These are phyloP conservation scores for Lotmaria passim DNA, from an alignment of 208 protist species.

Conservation along the genomic window DNA sequence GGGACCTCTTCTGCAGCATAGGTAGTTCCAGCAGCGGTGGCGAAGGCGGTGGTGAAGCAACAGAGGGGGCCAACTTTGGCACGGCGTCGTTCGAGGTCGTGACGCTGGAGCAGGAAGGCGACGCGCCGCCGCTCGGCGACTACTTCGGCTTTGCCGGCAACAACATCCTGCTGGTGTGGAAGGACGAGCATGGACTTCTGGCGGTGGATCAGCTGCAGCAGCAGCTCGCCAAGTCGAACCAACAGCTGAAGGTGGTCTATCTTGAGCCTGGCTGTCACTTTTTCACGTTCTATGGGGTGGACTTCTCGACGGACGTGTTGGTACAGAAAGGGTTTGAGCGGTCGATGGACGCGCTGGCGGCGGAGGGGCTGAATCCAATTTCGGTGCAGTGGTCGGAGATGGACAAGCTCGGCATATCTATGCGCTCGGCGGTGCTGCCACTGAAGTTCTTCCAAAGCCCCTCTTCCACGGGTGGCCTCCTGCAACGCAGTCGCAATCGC, in stretches of 20 bases:
- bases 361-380: constrained; percentile 88
- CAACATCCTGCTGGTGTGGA: constrained; percentile 87
- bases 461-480: constrained; percentile 45
- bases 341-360: constrained; percentile 89
- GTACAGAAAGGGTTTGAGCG: constrained; percentile 91
- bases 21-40: not conserved
- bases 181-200: constrained; percentile 91
- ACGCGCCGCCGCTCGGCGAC: constrained; percentile 90
- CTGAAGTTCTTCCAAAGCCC: constrained; percentile 85
- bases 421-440: constrained; percentile 83
- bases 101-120: constrained; percentile 89
- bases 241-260: constrained; percentile 66
- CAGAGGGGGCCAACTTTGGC: constrained; percentile 6
- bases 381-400: constrained; percentile 94
- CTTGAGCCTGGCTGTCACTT: constrained; percentile 93
- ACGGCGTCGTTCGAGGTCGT: constrained; percentile 70
- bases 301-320: constrained; percentile 82
- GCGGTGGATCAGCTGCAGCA: constrained; percentile 92
- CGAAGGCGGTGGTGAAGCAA: not conserved
- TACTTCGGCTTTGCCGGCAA: constrained; percentile 94
- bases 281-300: constrained; percentile 88
- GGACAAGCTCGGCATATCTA: constrained; percentile 92
- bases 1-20: constrained; percentile 63
- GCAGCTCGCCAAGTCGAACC: constrained; percentile 28
- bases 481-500: constrained; percentile 52